Base-by-base conservation (phyloP, 192 early-diverging fungal genomes). In the Coemansia sp. region DNA sequence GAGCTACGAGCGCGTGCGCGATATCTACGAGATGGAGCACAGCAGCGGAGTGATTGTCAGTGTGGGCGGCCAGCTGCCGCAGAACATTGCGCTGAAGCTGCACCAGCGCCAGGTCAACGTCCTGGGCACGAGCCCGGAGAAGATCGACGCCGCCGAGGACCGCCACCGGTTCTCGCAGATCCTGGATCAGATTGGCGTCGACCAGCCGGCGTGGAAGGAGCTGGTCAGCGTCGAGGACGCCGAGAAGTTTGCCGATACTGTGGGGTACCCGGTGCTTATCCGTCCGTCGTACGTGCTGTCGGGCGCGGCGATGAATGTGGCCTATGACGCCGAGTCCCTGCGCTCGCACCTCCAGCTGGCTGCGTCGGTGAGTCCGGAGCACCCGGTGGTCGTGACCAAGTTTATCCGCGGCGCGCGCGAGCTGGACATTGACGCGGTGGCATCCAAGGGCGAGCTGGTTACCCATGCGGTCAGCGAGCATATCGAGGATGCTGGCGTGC, bases 231-330 rank as follows among this genome's bases (percentile, higher is more conserved):
- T 83, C 5, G 85, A 85, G 9, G 91, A 94, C 20, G 95, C 93
- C 16, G 78, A 81, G n/a, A 25, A 42, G 10, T 98, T 98, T 82
- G 88, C 88, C 25, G 70, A 89, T 5, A 51, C 76, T 4, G 92
- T 94, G 18, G 83, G 87, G 7, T 98, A 87, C 68, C 95, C 95
- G 9, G 95, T 98, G 16, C 83, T 98, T 16, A 84, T 96, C 8
- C 87, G 95, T 36, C 95, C 95, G 14, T 92, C 90, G 17, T 98
- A 98, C 60, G 93, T 98, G 22, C 78, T 98, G 32, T 98, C 95
- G 5, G 95, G 95, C 34, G 95, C 95, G 3, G 95, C 95, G 25
- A 98, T 98, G 95, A 93, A 94, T 40, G 91, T 96, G 12, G 92
- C 86, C 9, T 80, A 93, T 63, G 84, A 86, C n/a, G 73, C 75